Evolutionary conservation across 2,329 filamentous ascomycete genomes (phyloP).

Genomic region (Coniochaeta sp.): DNA sequence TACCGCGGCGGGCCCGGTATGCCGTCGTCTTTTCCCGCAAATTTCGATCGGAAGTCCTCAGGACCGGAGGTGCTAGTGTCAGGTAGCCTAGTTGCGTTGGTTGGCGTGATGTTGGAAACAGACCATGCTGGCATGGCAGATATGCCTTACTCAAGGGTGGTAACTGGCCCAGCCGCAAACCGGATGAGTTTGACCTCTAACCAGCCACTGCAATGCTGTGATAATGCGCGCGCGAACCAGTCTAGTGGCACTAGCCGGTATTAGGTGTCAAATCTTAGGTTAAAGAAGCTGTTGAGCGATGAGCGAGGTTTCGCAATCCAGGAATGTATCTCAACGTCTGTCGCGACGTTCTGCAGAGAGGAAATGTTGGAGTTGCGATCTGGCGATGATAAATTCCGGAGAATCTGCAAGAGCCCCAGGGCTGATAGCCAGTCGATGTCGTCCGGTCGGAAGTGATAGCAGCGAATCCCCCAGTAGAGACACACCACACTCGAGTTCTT

Average conservation of each 20-base stretch:
- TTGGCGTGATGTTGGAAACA: neutral
- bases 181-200: neutral
- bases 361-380: neutral
- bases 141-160: neutral
- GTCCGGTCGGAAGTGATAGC: neutral
- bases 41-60: neutral
- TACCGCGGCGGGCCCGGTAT: neutral
- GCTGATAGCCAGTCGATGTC: neutral
- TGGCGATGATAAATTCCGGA: neutral
- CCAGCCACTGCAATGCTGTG: too few species aligned
- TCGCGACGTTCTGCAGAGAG: neutral
- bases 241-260: neutral
- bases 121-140: neutral
- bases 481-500: neutral
- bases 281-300: neutral
- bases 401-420: neutral
- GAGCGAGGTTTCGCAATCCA: neutral
- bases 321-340: neutral
- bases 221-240: neutral
- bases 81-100: neutral
- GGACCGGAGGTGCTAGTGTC: too few species aligned
- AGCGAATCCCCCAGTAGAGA: neutral
- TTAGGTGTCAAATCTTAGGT: neutral
- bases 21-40: neutral
- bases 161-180: neutral